phyloP scores from a whole-genome alignment of 2,329 filamentous ascomycete genomes.

The Pochonia chlamydosporia region DNA sequence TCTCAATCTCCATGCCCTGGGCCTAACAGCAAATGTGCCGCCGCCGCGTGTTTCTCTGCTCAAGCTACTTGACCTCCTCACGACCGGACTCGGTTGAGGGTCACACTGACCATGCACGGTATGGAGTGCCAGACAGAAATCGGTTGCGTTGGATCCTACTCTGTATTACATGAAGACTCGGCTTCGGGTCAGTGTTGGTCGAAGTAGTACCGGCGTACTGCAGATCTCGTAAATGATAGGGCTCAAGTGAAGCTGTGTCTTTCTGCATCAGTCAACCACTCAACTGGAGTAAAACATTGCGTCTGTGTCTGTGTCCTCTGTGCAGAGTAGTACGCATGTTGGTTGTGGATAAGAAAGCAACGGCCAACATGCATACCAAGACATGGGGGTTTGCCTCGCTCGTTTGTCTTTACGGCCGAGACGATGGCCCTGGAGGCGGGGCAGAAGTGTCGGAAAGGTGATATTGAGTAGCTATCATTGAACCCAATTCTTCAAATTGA shows the following conservation, averaged over 20 bases:
- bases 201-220: not conserved
- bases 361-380: not conserved
- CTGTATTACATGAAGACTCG: not conserved
- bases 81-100: too few species aligned
- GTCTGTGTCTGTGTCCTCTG: too few species aligned
- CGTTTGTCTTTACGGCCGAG: slow-evolving; percentile 4
- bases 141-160: not conserved
- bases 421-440: not conserved
- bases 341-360: too few species aligned
- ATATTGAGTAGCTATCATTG: not conserved
- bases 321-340: not conserved
- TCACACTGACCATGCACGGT: too few species aligned
- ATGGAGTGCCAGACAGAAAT: not conserved
- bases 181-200: not conserved
- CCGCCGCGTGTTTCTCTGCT: not conserved
- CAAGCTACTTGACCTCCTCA: too few species aligned
- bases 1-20: too few species aligned
- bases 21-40: not conserved
- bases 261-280: too few species aligned
- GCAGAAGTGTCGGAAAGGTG: not conserved
- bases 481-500: too few species aligned
- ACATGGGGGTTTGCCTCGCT: not conserved
- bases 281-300: too few species aligned
- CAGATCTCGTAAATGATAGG: too few species aligned
- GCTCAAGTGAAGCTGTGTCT: too few species aligned